A percentile compares a stretch with the other conserved stretches of the same genome.
These are phyloP conservation scores for Ambrosia trifida DNA, from an alignment of 129 eudicot genomes.

Conservation along the genomic window DNA sequence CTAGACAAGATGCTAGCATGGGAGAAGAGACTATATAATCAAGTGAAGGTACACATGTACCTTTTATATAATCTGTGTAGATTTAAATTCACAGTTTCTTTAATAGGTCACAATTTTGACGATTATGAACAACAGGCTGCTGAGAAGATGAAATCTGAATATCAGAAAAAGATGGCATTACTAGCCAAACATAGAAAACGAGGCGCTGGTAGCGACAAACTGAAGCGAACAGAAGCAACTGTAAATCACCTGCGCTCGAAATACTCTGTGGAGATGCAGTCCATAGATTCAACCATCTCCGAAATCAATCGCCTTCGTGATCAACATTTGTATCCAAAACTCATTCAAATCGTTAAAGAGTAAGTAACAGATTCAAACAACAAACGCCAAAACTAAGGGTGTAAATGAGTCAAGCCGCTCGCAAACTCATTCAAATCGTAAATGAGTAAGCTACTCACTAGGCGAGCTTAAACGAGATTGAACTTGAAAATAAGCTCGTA, in stretches of 20 bases:
- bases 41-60: constrained; percentile 70
- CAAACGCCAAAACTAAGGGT: neutral
- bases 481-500: too few species aligned
- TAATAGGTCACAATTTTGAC: neutral
- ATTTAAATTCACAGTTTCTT: neutral
- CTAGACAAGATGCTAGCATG: constrained; percentile 83
- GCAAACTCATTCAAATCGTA: too few species aligned
- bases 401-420: too few species aligned
- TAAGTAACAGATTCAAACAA: constrained; percentile 40
- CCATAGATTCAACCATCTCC: constrained; percentile 74
- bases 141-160: constrained; percentile 67
- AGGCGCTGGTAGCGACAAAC: constrained; percentile 50
- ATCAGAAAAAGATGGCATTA: constrained; percentile 59
- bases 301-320: constrained; percentile 76
- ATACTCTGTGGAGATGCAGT: constrained; percentile 82
- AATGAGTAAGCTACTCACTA: too few species aligned
- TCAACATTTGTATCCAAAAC: constrained; percentile 77
- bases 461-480: too few species aligned
- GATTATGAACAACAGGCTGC: constrained; percentile 60
- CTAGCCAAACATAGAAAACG: constrained; percentile 66
- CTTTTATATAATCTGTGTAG: neutral
- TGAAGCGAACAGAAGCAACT: constrained; percentile 60
- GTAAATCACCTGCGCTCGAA: constrained; percentile 73
- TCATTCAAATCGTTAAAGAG: constrained; percentile 70
- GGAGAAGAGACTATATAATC: constrained; percentile 84